Conservation (phyloP, 2,329 filamentous ascomycete genomes). For the Fusarium sp. region DNA sequence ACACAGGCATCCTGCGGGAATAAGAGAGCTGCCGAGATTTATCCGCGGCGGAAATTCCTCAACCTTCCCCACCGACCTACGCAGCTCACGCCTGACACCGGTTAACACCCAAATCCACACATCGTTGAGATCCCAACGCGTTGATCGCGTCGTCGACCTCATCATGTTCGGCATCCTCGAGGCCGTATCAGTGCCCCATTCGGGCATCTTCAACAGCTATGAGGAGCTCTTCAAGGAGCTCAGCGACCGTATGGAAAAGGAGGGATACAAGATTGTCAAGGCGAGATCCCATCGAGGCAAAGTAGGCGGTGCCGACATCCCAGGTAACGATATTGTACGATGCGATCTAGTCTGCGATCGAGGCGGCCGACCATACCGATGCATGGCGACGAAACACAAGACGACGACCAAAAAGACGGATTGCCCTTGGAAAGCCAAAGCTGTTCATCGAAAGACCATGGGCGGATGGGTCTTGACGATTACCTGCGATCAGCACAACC, state of each 20-base stretch:
- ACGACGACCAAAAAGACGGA: conserved; percentile 59
- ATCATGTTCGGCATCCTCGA: conserved; percentile 59
- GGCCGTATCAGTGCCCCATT: conserved; percentile 52
- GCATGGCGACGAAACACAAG: conserved; percentile 58
- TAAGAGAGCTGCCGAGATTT: conserved; percentile 32
- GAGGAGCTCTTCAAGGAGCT: conserved; percentile 57
- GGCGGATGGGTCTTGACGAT: conserved; percentile 59
- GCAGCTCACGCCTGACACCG: conserved; percentile 45
- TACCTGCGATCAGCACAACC: conserved; percentile 58
- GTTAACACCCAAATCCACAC: conserved; percentile 46
- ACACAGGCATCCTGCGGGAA: neutral
- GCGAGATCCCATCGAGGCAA: conserved; percentile 56
- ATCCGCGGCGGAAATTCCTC: conserved; percentile 42
- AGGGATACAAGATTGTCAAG: conserved; percentile 60
- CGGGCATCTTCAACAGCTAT: conserved; percentile 53
- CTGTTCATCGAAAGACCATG: conserved; percentile 56
- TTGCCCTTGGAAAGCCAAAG: conserved; percentile 60
- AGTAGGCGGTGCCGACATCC: conserved; percentile 54
- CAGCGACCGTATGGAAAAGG: conserved; percentile 55
- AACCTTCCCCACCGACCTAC: conserved; percentile 32
- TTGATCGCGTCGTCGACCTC: conserved; percentile 40
- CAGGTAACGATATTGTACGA: conserved; percentile 57
- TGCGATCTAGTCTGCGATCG: conserved; percentile 60
- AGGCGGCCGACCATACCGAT: conserved; percentile 57
- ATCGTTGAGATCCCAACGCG: conserved; percentile 45